Evolutionary conservation across 208 protist genomes (phyloP).

Genomic region (Crithidia brevicula): DNA sequence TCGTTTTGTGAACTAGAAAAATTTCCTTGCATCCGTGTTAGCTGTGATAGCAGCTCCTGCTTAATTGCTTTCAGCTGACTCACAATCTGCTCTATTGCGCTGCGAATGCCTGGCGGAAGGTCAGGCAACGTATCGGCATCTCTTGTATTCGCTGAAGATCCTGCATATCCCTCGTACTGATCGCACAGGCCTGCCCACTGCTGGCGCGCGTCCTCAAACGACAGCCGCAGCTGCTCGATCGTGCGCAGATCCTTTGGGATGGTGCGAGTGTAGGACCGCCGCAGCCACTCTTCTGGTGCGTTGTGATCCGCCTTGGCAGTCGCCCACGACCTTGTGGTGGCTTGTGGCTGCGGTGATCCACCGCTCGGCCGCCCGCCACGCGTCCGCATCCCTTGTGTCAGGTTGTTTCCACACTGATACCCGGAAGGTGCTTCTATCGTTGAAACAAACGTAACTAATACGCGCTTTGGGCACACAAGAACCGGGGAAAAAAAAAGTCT

Average conservation of each 20-base stretch:
- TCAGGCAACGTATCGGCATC: neutral
- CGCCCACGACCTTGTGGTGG: neutral
- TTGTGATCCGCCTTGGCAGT: neutral
- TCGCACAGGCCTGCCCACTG: slow-evolving; percentile 48
- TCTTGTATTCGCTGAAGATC: neutral
- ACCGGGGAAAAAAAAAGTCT: no score
- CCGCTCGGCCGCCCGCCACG: neutral
- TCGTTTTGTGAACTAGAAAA: neutral
- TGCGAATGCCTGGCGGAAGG: neutral
- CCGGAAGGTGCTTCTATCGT: no score
- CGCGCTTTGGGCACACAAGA: no score
- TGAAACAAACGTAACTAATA: no score
- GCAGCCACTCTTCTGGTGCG: slow-evolving; percentile 32
- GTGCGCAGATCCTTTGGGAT: slow-evolving; percentile 52
- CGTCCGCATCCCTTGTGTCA: neutral
- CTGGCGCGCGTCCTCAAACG: slow-evolving; percentile 52
- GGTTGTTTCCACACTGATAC: neutral
- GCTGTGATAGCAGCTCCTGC: slow-evolving; percentile 63
- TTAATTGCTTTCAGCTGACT: slow-evolving; percentile 77
- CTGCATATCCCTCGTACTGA: neutral
- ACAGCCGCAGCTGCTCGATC: slow-evolving; percentile 38
- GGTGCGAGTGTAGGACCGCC: slow-evolving; percentile 65
- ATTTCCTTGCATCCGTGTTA: slow-evolving; percentile 8
- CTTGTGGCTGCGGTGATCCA: neutral
- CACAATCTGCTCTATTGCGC: slow-evolving; percentile 27